phyloP scores from a whole-genome alignment of 345 rosid genomes.

The Citrus hindsii region DNA sequence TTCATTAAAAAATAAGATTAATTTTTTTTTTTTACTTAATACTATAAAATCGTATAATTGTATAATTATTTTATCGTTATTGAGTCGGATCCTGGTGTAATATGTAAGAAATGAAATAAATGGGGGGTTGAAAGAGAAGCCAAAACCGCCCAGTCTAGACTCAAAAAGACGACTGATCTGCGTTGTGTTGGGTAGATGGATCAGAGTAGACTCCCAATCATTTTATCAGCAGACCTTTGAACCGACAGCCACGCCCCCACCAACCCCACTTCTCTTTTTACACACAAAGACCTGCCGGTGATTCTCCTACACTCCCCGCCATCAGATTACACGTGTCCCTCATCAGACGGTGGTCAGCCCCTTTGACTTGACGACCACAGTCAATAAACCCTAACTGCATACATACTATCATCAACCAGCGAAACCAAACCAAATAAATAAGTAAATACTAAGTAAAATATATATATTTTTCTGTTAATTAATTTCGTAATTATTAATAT shows the following conservation, averaged over 20 bases:
- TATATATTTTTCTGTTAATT: not conserved
- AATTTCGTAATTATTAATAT: not conserved
- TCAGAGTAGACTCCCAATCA: conserved; percentile 41
- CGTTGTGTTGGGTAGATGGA: no score
- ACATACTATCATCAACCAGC: not conserved
- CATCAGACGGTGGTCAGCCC: conserved; percentile 36
- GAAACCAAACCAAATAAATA: not conserved
- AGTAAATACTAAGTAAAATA: not conserved
- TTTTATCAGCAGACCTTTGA: conserved; percentile 59
- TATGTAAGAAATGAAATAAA: no score
- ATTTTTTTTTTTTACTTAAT: no score
- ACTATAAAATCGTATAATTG: no score
- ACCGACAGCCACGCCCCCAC: conserved; percentile 30
- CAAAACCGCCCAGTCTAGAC: conserved; percentile 10
- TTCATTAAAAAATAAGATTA: no score
- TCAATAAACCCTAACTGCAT: conserved; percentile 34
- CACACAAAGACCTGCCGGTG: conserved; percentile 50
- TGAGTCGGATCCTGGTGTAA: no score
- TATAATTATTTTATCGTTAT: no score
- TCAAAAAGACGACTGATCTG: not conserved
- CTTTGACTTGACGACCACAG: conserved; percentile 48
- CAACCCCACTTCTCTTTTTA: not conserved
- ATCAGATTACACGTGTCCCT: conserved; percentile 51
- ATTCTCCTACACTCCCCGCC: conserved; percentile 47
- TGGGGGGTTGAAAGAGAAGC: not conserved